Evolutionary conservation across 257 asterid species (phyloP), one percentile per base, ranked within the genome.

Genomic region (Salvia splendens): DNA sequence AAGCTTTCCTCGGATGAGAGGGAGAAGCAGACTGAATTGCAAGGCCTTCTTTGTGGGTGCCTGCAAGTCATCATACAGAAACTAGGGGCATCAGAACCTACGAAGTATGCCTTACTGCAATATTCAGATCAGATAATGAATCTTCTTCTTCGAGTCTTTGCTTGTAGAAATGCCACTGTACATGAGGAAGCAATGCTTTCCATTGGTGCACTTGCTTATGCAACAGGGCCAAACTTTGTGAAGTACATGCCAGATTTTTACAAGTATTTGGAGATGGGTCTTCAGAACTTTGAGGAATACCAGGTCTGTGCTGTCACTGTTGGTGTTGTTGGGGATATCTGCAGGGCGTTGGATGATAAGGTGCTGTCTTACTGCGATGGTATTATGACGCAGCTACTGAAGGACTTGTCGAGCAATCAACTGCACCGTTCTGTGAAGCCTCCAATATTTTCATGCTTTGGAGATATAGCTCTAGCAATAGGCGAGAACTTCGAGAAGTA

Each of bases 101-200:
- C 85, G 4, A 85, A 85, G 73, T 69, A 74, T 75, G 88, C 80
- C 3, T 80, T 87, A 77, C 74, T 82, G 82, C 92, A 83, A 83
- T 77, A 75, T 65, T 84, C 89, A 2, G 95, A 88, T 81, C 92
- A 84, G 75, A 88, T 88, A 67, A 83, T 88, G 95, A 76, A 66
- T 68, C 90, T 85, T 58, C 80, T 88, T 68, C 86, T 88, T 12
- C 85, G 75, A 68, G 92, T 88, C 30, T 88, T 88, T 74, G 88
- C 92, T 46, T 88, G 90, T 75, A 82, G 92, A 74, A 88, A 74
- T 79, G 90, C 95, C 35, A 82, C 95, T 14, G 95, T 77, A 69
- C 95, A 88, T 61, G 95, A 88, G 81, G 95, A 88, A 76, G 95
- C 92, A 4, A 88, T 88, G 92, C 92, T 88, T 71, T 87, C 92